Percentiles rank a stretch among this genome's conserved stretches.
phyloP scores from a whole-genome alignment of 208 protist genomes.

The Strigomonas culicis region DNA sequence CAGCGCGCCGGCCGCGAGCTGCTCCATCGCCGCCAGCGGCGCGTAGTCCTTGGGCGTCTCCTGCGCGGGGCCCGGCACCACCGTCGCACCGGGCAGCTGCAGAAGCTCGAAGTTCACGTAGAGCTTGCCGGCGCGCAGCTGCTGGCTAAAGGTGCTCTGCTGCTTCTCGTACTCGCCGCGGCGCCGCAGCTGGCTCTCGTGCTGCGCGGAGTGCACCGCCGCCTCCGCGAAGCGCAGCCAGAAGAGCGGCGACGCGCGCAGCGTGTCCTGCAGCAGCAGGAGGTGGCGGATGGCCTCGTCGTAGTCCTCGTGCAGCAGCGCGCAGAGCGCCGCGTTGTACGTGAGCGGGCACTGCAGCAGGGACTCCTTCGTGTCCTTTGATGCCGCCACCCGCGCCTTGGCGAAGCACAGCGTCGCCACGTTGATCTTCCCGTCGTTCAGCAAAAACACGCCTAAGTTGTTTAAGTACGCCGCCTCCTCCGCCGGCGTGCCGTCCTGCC shows the following conservation, averaged over 20 bases:
- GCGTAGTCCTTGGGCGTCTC: conserved; percentile 18
- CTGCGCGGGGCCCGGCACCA: conserved; percentile 34
- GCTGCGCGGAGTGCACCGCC: conserved; percentile 55
- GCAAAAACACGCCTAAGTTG: conserved; percentile 78
- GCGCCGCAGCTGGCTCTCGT: conserved; percentile 21
- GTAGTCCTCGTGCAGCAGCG: conserved; percentile 73
- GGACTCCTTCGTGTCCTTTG: conserved; percentile 22
- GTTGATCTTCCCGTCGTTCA: conserved; percentile 70
- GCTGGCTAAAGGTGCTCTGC: conserved; percentile 54
- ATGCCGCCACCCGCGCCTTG: conserved; percentile 60
- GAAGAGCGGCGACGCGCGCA: conserved; percentile 72
- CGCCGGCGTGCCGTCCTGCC: conserved; percentile 22
- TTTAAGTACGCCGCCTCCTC: conserved; percentile 81
- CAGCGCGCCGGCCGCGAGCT: conserved; percentile 48
- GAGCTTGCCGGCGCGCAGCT: conserved; percentile 66
- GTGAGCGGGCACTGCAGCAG: conserved; percentile 44
- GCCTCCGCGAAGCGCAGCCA: conserved; percentile 86
- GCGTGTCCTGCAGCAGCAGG: conserved; percentile 65
- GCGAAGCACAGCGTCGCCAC: conserved; percentile 81
- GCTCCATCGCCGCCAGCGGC: conserved; percentile 32
- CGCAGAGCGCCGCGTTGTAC: conserved; percentile 86
- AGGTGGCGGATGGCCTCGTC: conserved; percentile 68
- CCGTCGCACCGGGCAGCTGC: conserved; percentile 61
- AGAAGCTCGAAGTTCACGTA: conserved; percentile 80
- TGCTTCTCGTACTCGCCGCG: conserved; percentile 70